Evolutionary conservation across 164 flowering plant genomes (phyloP).

Genomic region (Macadamia integrifolia): DNA sequence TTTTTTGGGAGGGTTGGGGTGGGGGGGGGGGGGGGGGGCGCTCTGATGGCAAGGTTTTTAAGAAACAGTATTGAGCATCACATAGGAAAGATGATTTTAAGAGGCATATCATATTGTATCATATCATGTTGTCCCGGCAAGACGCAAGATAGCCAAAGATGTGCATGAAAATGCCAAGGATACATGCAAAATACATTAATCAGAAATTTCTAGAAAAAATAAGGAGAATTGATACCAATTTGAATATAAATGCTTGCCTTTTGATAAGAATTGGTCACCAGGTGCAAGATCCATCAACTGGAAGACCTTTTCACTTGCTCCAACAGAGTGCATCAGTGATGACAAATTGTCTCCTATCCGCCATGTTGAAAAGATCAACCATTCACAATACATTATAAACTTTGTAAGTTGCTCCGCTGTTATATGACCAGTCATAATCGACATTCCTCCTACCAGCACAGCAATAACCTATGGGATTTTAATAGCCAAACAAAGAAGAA

Average conservation of each 20-base stretch:
- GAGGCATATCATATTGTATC: too few relatives aligned
- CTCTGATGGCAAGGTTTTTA: too few relatives aligned
- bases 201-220: neutral
- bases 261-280: conserved; percentile 62
- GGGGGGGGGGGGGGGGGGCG: too few relatives aligned
- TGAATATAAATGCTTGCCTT: conserved; percentile 43
- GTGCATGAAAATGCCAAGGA: too few relatives aligned
- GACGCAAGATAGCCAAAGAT: too few relatives aligned
- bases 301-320: conserved; percentile 97
- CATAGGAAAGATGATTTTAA: too few relatives aligned
- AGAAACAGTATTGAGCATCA: too few relatives aligned
- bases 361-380: conserved; percentile 94
- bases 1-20: too few relatives aligned
- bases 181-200: neutral
- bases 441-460: conserved; percentile 83
- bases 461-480: conserved; percentile 62
- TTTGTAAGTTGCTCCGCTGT: conserved; percentile 96
- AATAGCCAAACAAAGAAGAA: conserved; percentile 11
- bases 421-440: conserved; percentile 64
- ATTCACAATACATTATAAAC: conserved; percentile 83
- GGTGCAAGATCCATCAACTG: conserved; percentile 82
- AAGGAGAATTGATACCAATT: neutral
- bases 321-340: conserved; percentile 88
- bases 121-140: too few relatives aligned
- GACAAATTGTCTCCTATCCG: conserved; percentile 92